Conservation (phyloP, 2,329 filamentous ascomycete genomes). For the Ceratocystis colombiana region DNA sequence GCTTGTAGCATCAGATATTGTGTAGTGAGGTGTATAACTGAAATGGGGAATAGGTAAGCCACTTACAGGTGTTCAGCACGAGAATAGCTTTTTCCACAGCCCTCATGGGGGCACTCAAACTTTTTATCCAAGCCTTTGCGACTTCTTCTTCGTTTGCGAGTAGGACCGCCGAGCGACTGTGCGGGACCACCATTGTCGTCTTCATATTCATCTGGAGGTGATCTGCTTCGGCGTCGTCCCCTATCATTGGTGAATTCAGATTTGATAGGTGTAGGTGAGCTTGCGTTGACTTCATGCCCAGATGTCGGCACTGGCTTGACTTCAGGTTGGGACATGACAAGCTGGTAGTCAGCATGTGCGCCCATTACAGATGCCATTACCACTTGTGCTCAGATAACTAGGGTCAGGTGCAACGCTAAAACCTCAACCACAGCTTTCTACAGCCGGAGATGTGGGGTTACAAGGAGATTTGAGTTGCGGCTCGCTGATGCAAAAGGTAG, state of each 20-base stretch:
- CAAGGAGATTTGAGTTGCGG: too few relatives aligned
- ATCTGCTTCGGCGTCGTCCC: conserved; percentile 37
- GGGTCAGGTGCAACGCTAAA: background rate
- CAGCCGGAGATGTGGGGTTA: too few relatives aligned
- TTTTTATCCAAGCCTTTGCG: conserved; percentile 71
- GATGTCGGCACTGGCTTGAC: background rate
- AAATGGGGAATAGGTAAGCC: background rate
- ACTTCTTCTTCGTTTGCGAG: conserved; percentile 56
- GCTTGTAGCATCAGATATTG: background rate
- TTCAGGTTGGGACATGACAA: conserved; percentile 13
- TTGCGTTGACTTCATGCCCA: background rate
- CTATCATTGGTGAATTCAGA: conserved; percentile 36
- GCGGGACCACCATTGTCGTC: conserved; percentile 32
- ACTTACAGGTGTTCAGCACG: conserved; percentile 85
- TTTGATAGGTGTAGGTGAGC: conserved; percentile 28
- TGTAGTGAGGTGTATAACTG: conserved; percentile 24
- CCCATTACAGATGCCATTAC: conserved; percentile 19
- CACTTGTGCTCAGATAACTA: background rate
- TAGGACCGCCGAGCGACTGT: conserved; percentile 44
- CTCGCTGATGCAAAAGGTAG: too few relatives aligned
- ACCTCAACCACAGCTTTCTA: background rate
- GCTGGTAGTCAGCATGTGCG: conserved; percentile 15
- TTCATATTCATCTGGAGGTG: conserved; percentile 37
- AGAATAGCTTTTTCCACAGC: conserved; percentile 92
- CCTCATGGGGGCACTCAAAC: conserved; percentile 73